Evolutionary conservation across 495 filamentous ascomycete species (phyloP).

Genomic region (Hypoxylon crocopeplum): DNA sequence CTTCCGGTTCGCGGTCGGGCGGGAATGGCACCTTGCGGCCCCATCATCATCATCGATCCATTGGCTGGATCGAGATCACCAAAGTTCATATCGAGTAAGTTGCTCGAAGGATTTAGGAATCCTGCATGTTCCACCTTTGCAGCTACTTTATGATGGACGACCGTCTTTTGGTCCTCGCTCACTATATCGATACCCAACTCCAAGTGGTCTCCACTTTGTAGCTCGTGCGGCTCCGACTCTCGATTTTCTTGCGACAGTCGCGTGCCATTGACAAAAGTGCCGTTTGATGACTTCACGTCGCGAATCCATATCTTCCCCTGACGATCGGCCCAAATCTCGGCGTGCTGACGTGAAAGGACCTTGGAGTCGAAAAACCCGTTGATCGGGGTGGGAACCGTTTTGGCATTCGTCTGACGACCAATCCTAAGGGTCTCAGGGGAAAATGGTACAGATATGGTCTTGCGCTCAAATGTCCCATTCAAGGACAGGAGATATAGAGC

Average conservation of each 20-base stretch:
- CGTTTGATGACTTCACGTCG: constrained; percentile 97
- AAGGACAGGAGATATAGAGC: constrained; percentile 83
- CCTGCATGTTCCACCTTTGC: constrained; percentile 96
- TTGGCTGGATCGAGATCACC: constrained; percentile 83
- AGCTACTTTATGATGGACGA: constrained; percentile 97
- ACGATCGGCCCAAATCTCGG: constrained; percentile 92
- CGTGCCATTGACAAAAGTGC: constrained; percentile 95
- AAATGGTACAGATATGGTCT: constrained; percentile 90
- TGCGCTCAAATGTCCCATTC: constrained; percentile 95
- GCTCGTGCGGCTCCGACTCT: constrained; percentile 92
- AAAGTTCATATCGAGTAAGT: constrained; percentile 85
- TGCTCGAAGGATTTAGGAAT: constrained; percentile 68
- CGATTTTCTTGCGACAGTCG: constrained; percentile 89
- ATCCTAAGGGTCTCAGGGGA: constrained; percentile 89
- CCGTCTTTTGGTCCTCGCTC: constrained; percentile 95
- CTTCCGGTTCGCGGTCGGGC: constrained; percentile 72
- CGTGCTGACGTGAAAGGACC: constrained; percentile 93
- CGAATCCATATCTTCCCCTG: constrained; percentile 93
- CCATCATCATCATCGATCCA: constrained; percentile 67
- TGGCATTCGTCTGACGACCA: constrained; percentile 94
- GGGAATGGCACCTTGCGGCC: constrained; percentile 55
- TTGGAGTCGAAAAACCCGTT: constrained; percentile 99
- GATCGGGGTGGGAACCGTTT: constrained; percentile 84
- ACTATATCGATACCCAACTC: constrained; percentile 98
- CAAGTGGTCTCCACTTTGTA: constrained; percentile 84